Conservation (phyloP, 768 basidiomycete species). For the Agaricus bisporus region DNA sequence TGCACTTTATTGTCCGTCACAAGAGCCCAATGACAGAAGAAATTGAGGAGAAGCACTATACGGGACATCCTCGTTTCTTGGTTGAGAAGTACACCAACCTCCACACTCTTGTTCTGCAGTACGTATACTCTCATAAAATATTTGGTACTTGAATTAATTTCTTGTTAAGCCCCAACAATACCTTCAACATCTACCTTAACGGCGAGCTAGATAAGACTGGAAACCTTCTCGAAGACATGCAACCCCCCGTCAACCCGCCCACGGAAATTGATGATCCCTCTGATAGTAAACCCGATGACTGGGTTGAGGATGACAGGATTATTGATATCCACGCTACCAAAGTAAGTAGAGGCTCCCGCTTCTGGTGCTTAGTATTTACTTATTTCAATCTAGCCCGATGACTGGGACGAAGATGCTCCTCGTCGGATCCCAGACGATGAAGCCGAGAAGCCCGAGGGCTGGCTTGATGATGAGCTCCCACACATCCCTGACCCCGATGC, state of each 20-base stretch:
- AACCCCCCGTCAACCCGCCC: constrained; percentile 87
- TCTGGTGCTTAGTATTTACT: neutral
- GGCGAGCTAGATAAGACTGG: constrained; percentile 77
- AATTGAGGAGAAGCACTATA: constrained; percentile 95
- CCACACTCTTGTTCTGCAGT: constrained; percentile 93
- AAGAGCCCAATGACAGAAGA: constrained; percentile 90
- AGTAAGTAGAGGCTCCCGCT: constrained; percentile 31
- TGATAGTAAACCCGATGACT: constrained; percentile 85
- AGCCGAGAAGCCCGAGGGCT: constrained; percentile 88
- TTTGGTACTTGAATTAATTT: neutral
- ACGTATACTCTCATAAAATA: constrained; percentile 23
- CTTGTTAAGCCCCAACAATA: constrained; percentile 77
- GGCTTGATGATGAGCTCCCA: constrained; percentile 86
- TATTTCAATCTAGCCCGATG: constrained; percentile 55
- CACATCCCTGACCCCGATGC: constrained; percentile 86
- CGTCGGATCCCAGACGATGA: constrained; percentile 86
- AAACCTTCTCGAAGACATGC: constrained; percentile 87
- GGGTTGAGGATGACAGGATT: constrained; percentile 90
- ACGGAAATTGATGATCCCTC: constrained; percentile 91
- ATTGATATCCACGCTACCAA: constrained; percentile 79
- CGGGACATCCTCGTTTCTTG: constrained; percentile 69
- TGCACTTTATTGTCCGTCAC: constrained; percentile 99
- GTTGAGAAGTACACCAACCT: constrained; percentile 90
- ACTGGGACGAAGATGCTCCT: constrained; percentile 98
- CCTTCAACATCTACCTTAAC: constrained; percentile 88